Percentiles rank a stretch among this genome's conserved stretches.
Evolutionary conservation across 805 yeast species (phyloP).

Genomic region (Cyberlindnera nakhonratchasimensis): DNA sequence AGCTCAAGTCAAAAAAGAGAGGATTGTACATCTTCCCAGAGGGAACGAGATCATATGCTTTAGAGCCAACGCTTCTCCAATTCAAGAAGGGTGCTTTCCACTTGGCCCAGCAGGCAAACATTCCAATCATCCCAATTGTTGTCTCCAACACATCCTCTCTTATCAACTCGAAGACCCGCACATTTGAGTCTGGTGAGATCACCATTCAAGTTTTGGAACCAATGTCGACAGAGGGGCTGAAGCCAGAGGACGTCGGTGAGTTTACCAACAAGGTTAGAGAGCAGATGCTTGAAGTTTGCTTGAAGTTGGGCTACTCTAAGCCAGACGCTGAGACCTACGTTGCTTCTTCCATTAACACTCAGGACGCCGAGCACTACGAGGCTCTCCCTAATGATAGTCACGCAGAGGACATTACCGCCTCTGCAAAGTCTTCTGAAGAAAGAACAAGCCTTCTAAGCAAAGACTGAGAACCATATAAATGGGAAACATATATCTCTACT

Average conservation of each 20-base stretch:
- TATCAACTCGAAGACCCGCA: conserved; percentile 53
- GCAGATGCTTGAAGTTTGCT: conserved; percentile 46
- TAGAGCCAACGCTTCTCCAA: conserved; percentile 68
- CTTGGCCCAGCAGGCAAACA: conserved; percentile 86
- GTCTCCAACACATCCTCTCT: conserved; percentile 81
- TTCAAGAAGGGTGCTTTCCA: conserved; percentile 99
- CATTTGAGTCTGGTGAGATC: conserved; percentile 78
- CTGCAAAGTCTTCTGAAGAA: conserved; percentile 18
- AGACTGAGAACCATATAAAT: conserved; percentile 9
- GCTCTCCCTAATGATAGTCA: conserved; percentile 23
- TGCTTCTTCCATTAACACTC: not conserved
- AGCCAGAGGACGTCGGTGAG: conserved; percentile 64
- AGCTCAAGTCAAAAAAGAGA: conserved; percentile 59
- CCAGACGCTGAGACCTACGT: conserved; percentile 26
- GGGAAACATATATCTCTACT: too few species aligned
- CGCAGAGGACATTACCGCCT: conserved; percentile 8
- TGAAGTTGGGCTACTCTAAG: conserved; percentile 36
- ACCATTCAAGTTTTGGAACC: conserved; percentile 79
- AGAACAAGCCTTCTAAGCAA: conserved; percentile 28
- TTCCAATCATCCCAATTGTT: conserved; percentile 86
- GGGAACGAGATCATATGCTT: conserved; percentile 87
- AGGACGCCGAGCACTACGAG: conserved; percentile 17
- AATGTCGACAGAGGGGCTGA: conserved; percentile 63
- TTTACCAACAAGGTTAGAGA: conserved; percentile 56
- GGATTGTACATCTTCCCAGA: conserved; percentile 93